Conservation (phyloP, 208 protist species). For the Trypanosoma theileri region DNA sequence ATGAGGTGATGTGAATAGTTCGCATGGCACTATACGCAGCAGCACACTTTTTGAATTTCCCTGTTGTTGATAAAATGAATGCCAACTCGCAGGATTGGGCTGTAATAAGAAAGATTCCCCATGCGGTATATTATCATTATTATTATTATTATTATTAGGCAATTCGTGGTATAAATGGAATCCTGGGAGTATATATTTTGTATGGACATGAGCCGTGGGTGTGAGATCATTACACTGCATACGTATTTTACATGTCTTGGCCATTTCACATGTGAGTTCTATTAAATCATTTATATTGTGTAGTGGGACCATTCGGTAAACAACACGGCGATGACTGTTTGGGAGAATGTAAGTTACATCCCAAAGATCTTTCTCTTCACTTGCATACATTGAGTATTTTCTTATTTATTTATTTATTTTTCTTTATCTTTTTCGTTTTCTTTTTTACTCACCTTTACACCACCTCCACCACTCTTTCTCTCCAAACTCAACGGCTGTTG, state of each 20-base stretch:
- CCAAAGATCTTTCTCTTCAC: neutral
- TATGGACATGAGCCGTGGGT: neutral
- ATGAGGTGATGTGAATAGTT: neutral
- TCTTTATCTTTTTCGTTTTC: neutral
- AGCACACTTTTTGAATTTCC: neutral
- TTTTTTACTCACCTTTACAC: neutral
- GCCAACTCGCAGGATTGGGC: conserved; percentile 1
- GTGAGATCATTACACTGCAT: too few species aligned
- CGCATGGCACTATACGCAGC: conserved; percentile 2
- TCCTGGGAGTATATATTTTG: conserved; percentile 6
- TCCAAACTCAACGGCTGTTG: too few species aligned
- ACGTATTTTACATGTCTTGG: neutral
- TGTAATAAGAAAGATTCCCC: neutral
- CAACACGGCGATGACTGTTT: neutral
- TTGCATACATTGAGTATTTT: conserved; percentile 2
- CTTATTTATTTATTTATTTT: conserved; percentile 8
- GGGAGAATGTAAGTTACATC: conserved; percentile 23
- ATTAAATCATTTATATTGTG: conserved; percentile 8
- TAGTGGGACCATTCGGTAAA: conserved; percentile 19
- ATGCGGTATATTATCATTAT: too few species aligned
- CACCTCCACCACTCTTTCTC: too few species aligned
- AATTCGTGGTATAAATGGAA: conserved; percentile 16
- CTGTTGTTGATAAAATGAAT: conserved; percentile 8
- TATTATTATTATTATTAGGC: neutral
- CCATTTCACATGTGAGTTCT: conserved; percentile 15